These are phyloP conservation scores for Fimicolochytrium jonesii DNA, from an alignment of 192 early-diverging fungal species.

Conservation along the genomic window DNA sequence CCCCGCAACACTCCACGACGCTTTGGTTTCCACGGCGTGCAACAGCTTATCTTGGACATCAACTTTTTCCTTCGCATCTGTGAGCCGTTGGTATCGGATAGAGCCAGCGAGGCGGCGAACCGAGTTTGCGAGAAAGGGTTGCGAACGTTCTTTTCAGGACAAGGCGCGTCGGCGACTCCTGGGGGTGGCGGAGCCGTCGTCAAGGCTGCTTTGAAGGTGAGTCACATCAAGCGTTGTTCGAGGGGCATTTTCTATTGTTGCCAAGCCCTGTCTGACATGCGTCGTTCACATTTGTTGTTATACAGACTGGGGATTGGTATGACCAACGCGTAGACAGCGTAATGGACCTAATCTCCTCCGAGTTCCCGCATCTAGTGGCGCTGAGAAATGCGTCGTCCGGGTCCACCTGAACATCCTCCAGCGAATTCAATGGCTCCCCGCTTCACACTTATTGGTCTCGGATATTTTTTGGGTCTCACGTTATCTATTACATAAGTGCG, in stretches of 20 bases:
- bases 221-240: neutral
- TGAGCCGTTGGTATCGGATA: conserved; percentile 35
- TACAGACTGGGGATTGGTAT: conserved; percentile 47
- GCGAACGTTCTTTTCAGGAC: conserved; percentile 42
- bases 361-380: conserved; percentile 19
- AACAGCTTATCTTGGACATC: conserved; percentile 53
- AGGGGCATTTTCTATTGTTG: neutral
- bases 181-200: conserved; percentile 13
- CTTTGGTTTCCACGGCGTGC: conserved; percentile 53
- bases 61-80: conserved; percentile 45
- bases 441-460: no score
- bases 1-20: conserved; percentile 11
- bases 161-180: no score
- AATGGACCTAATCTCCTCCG: conserved; percentile 11
- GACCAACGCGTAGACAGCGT: conserved; percentile 42
- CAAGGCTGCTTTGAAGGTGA: conserved; percentile 41
- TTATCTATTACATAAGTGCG: no score
- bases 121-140: conserved; percentile 47
- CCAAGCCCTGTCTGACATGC: neutral
- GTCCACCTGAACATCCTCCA: no score
- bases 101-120: conserved; percentile 40
- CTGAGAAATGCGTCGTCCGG: neutral
- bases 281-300: conserved; percentile 19
- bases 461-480: no score
- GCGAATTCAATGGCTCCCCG: no score